Evolutionary conservation across 1,139 yeast genomes (phyloP).

Genomic region (Geotrichum citri-aurantii): DNA sequence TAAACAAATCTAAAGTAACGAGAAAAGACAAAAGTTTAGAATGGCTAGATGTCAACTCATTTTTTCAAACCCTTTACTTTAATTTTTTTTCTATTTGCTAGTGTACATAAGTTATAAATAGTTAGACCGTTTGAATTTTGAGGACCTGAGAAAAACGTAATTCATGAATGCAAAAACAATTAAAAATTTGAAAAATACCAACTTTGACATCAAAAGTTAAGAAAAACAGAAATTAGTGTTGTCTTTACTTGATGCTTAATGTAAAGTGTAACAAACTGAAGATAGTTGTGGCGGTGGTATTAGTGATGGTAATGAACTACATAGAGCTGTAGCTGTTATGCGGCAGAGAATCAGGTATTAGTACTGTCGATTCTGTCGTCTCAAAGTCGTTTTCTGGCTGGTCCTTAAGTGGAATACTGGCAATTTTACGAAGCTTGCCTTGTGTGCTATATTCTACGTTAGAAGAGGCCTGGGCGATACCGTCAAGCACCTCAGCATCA

Average conservation of each 20-base stretch:
- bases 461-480: background rate
- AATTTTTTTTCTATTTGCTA: background rate
- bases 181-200: background rate
- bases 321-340: background rate
- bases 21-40: background rate
- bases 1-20: background rate
- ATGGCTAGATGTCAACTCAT: background rate
- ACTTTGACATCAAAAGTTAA: background rate
- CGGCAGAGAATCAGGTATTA: background rate
- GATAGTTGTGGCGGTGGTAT: background rate
- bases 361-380: background rate
- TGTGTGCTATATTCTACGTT: background rate
- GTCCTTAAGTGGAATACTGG: background rate
- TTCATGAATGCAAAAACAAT: background rate
- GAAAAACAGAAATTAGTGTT: background rate
- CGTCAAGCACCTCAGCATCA: conserved; percentile 1
- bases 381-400: background rate
- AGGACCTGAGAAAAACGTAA: background rate
- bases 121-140: background rate
- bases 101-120: background rate
- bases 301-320: background rate
- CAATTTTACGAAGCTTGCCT: background rate
- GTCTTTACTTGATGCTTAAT: background rate
- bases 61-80: background rate
- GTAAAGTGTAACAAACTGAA: background rate